Conservation (phyloP, 306 rosid species). For the Quercus dentata region DNA sequence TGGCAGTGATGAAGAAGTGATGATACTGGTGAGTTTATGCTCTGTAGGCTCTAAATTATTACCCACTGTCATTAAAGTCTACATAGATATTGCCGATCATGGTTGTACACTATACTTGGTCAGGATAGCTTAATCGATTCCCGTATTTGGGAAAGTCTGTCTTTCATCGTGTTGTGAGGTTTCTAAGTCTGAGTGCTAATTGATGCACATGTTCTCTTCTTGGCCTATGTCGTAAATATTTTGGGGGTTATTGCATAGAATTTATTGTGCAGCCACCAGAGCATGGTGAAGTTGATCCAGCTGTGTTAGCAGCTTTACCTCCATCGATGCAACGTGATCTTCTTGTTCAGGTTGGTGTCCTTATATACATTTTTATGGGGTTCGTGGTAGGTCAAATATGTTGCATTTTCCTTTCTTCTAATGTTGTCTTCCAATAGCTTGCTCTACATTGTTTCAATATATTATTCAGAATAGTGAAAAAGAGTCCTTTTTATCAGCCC, state of each 20-base stretch:
- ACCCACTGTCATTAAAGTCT: background rate
- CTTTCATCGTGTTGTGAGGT: background rate
- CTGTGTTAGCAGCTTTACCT: constrained; percentile 84
- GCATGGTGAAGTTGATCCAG: constrained; percentile 63
- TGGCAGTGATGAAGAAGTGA: constrained; percentile 24
- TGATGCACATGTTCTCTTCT: background rate
- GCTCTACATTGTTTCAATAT: background rate
- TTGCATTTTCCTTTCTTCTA: background rate
- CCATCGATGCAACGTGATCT: constrained; percentile 83
- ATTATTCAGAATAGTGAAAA: background rate
- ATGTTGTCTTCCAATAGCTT: background rate
- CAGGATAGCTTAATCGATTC: background rate
- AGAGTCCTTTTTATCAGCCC: background rate
- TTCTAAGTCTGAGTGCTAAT: background rate
- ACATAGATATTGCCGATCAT: background rate
- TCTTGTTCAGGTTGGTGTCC: constrained; percentile 68
- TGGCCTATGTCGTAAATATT: background rate
- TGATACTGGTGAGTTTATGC: constrained; percentile 26
- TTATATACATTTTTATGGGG: background rate
- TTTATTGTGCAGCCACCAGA: constrained; percentile 48
- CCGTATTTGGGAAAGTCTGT: background rate
- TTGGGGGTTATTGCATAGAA: background rate
- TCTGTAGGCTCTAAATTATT: background rate
- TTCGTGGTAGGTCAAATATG: background rate
- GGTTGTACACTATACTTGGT: background rate